These are phyloP conservation scores for Nitzschia sp. DNA, from an alignment of 108 stramenopile species.

Conservation along the genomic window DNA sequence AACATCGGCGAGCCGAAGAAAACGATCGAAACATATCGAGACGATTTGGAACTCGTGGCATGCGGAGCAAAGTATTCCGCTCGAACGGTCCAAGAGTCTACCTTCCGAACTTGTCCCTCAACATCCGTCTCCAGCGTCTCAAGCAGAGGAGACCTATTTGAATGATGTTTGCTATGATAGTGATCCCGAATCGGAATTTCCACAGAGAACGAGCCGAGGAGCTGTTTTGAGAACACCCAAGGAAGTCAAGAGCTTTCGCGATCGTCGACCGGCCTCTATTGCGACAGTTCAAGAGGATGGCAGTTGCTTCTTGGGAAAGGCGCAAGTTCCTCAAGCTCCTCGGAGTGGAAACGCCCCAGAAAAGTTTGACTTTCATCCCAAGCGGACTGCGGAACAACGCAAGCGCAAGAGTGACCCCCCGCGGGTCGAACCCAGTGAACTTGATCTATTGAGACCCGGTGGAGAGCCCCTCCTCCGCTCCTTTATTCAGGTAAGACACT, in stretches of 20 bases:
- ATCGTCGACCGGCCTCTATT: neutral
- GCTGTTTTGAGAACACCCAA: neutral
- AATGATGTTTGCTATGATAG: constrained; percentile 29
- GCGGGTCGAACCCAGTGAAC: neutral
- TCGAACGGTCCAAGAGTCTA: constrained; percentile 14
- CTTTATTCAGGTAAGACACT: constrained; percentile 16
- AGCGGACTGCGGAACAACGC: neutral
- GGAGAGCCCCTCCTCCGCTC: constrained; percentile 2
- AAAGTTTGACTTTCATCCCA: constrained; percentile 9
- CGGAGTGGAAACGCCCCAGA: neutral
- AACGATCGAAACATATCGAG: constrained; percentile 5
- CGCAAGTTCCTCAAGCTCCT: neutral
- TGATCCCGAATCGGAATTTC: constrained; percentile 26
- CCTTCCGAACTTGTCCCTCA: neutral
- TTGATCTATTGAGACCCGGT: constrained; percentile 17
- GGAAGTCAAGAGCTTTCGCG: neutral
- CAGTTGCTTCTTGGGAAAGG: neutral
- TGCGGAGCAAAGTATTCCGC: neutral
- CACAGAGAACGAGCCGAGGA: constrained; percentile 11
- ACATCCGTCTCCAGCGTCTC: neutral
- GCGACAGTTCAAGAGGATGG: neutral
- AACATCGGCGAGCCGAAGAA: neutral
- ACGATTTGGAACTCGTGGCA: constrained; percentile 20
- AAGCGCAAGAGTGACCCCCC: neutral
- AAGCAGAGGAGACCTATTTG: neutral